Evolutionary conservation across 1,284 basidiomycete species (phyloP), one percentile per base, ranked within the genome.

Genomic region (Vanrija sp.): DNA sequence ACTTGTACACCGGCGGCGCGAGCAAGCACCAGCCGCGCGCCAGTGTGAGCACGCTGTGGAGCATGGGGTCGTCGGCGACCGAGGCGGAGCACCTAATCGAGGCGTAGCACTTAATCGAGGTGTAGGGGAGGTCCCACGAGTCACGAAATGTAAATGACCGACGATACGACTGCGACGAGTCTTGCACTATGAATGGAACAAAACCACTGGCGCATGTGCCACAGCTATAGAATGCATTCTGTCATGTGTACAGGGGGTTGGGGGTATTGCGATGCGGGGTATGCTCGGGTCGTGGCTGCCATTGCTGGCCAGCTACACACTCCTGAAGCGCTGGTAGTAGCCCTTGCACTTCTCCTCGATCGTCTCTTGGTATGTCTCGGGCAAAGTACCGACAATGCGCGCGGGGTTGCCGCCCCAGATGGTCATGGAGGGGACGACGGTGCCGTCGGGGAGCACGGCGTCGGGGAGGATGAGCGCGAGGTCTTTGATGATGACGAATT

Each of bases 401-500:
- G 89, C 93, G 67, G 96, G 95, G 51, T 90, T 91, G 10, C 96
- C 96, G 14, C 84, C 79, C 77, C 94, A 98, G 6, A 89, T 79
- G 0, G 91, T 85, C 62, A 96, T 79, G 4, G 89, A 89, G 0
- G 94, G 92, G 12, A 98, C 85, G 48, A 98, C 90, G 0, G 93
- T 93, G 57, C 92, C 92, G 14, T 94, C 88, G 3, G 94, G 89
- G 5, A 98, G 79, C 18, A 98, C 85, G 0, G 91, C 89, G 61
- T 92, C 57, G 85, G 87, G 58, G 90, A 87, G 59, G 29, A 78
- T 67, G 58, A 85, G 86, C 4, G 89, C 91, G 65, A 92, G 92
- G 71, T 98, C 95, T 72, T 98, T 97, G 76, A 98, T 93, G 61
- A 97, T 92, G 0, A 87, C 86, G 65, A 98, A 97, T 71, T 96